Evolutionary conservation across 257 asterid species (phyloP).

Genomic region (Lithospermum erythrorhizon): DNA sequence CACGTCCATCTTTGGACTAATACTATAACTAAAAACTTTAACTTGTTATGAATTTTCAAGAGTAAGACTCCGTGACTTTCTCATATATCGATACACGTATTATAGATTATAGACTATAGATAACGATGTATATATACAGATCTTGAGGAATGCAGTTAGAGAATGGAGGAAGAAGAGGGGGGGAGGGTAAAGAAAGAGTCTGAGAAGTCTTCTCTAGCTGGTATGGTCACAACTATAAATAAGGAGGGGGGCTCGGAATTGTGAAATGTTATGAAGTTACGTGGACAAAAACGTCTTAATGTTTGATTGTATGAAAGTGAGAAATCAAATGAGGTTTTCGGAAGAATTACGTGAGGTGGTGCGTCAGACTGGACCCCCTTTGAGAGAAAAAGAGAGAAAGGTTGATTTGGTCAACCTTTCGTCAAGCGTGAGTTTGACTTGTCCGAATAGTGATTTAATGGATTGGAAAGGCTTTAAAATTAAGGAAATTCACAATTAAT

Average conservation of each 20-base stretch:
- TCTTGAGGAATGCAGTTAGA: neutral
- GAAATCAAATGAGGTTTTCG: slow-evolving; percentile 11
- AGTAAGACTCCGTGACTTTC: too few species aligned
- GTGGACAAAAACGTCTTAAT: slow-evolving; percentile 22
- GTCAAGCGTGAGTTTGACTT: slow-evolving; percentile 59
- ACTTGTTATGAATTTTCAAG: too few species aligned
- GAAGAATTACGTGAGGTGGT: slow-evolving; percentile 42
- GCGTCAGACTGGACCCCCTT: slow-evolving; percentile 51
- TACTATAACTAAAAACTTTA: slow-evolving; percentile 19
- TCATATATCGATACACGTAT: too few species aligned
- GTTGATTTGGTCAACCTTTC: slow-evolving; percentile 41
- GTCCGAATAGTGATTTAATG: slow-evolving; percentile 13
- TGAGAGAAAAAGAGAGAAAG: slow-evolving; percentile 1
- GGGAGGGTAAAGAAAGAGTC: slow-evolving; percentile 16
- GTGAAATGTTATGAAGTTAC: slow-evolving; percentile 5
- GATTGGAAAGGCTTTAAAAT: neutral
- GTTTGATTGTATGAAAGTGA: too few species aligned
- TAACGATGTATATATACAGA: neutral
- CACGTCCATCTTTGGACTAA: slow-evolving; percentile 38
- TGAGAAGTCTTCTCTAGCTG: slow-evolving; percentile 45
- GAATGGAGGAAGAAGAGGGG: neutral
- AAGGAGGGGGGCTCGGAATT: slow-evolving; percentile 8
- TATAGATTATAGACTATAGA: neutral
- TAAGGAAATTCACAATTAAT: too few species aligned
- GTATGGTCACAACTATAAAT: slow-evolving; percentile 28